These are phyloP conservation scores for Gnomoniopsis smithogilvyi DNA, from an alignment of 2,329 filamentous ascomycete genomes.

Conservation along the genomic window DNA sequence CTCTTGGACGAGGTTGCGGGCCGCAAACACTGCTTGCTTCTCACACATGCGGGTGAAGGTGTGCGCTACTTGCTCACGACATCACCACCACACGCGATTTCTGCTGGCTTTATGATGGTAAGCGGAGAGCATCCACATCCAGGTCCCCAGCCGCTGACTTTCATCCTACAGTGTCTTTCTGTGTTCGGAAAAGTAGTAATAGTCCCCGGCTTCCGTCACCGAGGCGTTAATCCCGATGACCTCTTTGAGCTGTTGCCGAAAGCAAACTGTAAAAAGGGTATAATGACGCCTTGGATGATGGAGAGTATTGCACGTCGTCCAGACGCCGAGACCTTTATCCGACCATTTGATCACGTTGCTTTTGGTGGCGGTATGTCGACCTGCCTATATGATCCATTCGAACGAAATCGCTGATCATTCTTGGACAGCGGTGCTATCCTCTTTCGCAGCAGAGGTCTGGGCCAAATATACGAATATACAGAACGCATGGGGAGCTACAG, in stretches of 20 bases:
- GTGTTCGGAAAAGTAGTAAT: slow-evolving; percentile 20
- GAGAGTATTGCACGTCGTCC: slow-evolving; percentile 19
- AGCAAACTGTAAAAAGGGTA: slow-evolving; percentile 13
- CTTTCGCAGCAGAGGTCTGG: slow-evolving; percentile 16
- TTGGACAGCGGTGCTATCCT: slow-evolving; percentile 18
- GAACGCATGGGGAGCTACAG: slow-evolving; percentile 20
- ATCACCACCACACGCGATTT: slow-evolving; percentile 21
- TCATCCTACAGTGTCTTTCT: slow-evolving; percentile 2
- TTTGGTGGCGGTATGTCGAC: slow-evolving; percentile 22
- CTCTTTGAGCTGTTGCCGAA: slow-evolving; percentile 15
- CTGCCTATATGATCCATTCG: neutral
- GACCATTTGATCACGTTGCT: slow-evolving; percentile 15
- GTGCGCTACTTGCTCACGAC: slow-evolving; percentile 18
- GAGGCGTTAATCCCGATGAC: slow-evolving; percentile 13
- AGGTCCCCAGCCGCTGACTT: neutral
- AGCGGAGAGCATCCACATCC: neutral
- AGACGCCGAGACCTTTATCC: slow-evolving; percentile 19
- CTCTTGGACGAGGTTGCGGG: slow-evolving; percentile 18
- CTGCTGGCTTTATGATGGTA: slow-evolving; percentile 14
- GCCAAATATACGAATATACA: slow-evolving; percentile 19
- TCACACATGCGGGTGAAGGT: slow-evolving; percentile 13
- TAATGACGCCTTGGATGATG: slow-evolving; percentile 23
- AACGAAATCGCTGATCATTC: neutral
- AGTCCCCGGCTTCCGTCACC: slow-evolving; percentile 21
- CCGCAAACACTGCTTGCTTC: slow-evolving; percentile 10